Percentiles rank a stretch among this genome's conserved stretches.
Conservation (phyloP, 805 yeast genomes). For the Metschnikowia cerradonensis region DNA sequence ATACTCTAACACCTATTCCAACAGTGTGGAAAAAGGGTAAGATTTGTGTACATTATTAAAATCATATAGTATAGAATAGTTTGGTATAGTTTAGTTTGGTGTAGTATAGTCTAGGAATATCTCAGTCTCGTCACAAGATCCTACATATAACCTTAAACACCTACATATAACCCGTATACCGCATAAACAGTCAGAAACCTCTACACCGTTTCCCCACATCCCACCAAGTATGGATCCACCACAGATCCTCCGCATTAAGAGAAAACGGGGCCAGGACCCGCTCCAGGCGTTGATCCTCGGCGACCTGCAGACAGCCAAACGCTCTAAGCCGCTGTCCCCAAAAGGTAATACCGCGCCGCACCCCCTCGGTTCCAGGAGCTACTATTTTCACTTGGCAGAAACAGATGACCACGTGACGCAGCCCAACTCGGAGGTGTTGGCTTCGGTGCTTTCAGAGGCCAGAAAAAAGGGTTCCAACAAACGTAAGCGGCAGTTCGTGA, state of each 20-base stretch:
- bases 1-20: too few species aligned
- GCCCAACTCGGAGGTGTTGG: conserved; percentile 20
- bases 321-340: conserved; percentile 39
- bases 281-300: conserved; percentile 68
- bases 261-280: conserved; percentile 85
- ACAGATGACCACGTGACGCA: conserved; percentile 27
- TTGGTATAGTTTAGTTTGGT: too few species aligned
- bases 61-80: too few species aligned
- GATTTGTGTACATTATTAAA: too few species aligned
- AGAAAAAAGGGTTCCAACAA: not conserved
- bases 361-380: conserved; percentile 12
- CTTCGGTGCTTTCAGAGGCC: conserved; percentile 27
- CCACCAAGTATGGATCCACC: conserved; percentile 38
- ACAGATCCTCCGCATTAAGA: conserved; percentile 72
- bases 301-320: conserved; percentile 32
- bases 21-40: too few species aligned
- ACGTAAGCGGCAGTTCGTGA: conserved; percentile 29
- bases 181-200: not conserved
- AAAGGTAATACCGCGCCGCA: conserved; percentile 19
- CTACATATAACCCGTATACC: not conserved
- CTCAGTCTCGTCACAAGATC: too few species aligned
- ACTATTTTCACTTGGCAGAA: conserved; percentile 32
- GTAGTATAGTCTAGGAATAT: too few species aligned
- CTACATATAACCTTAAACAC: too few species aligned
- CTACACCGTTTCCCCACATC: not conserved